Evolutionary conservation across 352 stramenopile genomes (phyloP).

Genomic region (Pythium grandisporangium): DNA sequence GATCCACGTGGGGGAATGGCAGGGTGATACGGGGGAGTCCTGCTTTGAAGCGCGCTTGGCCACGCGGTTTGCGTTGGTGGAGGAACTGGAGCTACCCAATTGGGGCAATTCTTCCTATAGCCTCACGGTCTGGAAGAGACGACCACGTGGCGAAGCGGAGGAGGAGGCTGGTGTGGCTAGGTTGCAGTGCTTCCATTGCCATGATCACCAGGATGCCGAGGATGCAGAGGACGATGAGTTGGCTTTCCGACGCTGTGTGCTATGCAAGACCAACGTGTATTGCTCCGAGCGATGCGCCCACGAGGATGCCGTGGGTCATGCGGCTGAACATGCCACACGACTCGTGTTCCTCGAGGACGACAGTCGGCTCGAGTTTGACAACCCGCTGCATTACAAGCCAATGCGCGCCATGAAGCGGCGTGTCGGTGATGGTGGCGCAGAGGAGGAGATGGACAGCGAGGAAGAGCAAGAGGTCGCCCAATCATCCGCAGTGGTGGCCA

Average conservation of each 20-base stretch:
- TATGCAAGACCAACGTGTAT: constrained; percentile 80
- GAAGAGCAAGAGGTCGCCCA: constrained; percentile 4
- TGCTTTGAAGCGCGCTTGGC: constrained; percentile 57
- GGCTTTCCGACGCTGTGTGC: constrained; percentile 43
- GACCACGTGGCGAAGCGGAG: not conserved
- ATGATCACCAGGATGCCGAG: constrained; percentile 15
- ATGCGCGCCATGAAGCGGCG: constrained; percentile 21
- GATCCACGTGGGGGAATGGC: constrained; percentile 71
- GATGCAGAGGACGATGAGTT: constrained; percentile 28
- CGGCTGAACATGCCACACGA: constrained; percentile 54
- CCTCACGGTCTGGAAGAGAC: constrained; percentile 44
- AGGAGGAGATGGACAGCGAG: constrained; percentile 12
- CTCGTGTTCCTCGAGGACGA: constrained; percentile 61
- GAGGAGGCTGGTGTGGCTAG: constrained; percentile 8
- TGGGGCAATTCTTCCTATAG: constrained; percentile 74
- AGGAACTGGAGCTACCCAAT: constrained; percentile 56
- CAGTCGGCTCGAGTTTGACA: constrained; percentile 48
- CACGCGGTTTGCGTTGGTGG: constrained; percentile 34
- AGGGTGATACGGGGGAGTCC: constrained; percentile 62
- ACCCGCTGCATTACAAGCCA: constrained; percentile 46
- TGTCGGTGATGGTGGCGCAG: constrained; percentile 17
- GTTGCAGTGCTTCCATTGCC: constrained; percentile 50
- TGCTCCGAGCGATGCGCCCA: constrained; percentile 45
- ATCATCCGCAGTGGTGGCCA: constrained; percentile 12
- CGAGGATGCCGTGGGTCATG: constrained; percentile 25